These are phyloP conservation scores for Ganoderma sinense DNA, from an alignment of 1,284 basidiomycete genomes.

Conservation along the genomic window DNA sequence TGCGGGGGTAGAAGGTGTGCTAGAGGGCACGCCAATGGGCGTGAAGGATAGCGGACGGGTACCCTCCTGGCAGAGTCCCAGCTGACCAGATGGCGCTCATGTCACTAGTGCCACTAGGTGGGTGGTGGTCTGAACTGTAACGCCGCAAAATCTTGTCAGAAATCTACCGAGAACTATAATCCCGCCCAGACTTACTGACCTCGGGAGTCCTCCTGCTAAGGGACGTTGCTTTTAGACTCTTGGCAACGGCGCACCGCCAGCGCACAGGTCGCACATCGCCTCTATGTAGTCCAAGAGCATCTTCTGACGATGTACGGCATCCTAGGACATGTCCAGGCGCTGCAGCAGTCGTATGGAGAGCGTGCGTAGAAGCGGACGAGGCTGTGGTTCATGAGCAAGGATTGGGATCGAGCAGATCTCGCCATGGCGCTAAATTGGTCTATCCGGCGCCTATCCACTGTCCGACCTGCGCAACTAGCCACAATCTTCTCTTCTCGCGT, in stretches of 20 bases:
- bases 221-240: background rate
- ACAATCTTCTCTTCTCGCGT: background rate
- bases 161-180: background rate
- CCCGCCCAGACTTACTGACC: background rate
- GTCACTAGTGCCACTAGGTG: background rate
- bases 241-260: background rate
- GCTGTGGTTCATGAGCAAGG: background rate
- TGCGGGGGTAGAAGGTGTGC: background rate
- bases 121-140: background rate
- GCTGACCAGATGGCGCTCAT: background rate
- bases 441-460: background rate
- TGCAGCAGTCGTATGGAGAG: background rate
- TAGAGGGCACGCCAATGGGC: background rate
- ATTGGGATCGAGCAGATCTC: background rate
- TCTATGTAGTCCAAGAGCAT: background rate
- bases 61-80: no score
- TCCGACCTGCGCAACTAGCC: background rate
- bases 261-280: background rate
- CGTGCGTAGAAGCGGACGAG: background rate
- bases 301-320: background rate
- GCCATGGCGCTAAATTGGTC: background rate
- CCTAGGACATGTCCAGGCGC: background rate
- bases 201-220: background rate
- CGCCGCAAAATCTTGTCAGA: background rate
- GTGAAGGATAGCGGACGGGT: background rate